These are phyloP conservation scores for Exophiala sideris DNA, from an alignment of 2,329 filamentous ascomycete species.

Conservation along the genomic window DNA sequence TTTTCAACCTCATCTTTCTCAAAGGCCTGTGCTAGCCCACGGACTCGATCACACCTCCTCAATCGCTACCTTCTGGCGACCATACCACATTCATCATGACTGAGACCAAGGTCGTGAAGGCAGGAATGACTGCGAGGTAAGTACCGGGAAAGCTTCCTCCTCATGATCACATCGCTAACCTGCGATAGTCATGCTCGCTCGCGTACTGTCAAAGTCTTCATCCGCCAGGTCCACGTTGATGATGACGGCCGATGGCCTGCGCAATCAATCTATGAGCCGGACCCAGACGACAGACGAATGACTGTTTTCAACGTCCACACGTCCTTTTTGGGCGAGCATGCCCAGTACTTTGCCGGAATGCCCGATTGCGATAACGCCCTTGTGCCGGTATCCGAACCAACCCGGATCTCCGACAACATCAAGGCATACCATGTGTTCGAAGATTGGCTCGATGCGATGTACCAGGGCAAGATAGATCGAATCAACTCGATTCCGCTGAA, in stretches of 20 bases:
- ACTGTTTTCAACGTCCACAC: constrained; percentile 18
- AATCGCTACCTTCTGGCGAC: too few species aligned
- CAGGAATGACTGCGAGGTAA: background rate
- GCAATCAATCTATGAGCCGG: too few species aligned
- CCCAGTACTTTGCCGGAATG: constrained; percentile 10
- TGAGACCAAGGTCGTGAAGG: background rate
- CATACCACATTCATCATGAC: too few species aligned
- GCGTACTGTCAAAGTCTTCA: constrained; percentile 11
- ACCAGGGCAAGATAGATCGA: background rate
- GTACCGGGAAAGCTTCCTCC: background rate
- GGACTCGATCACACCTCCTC: too few species aligned
- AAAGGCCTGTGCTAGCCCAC: too few species aligned
- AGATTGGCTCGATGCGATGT: constrained; percentile 9
- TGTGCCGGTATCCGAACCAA: background rate
- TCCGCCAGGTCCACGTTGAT: constrained; percentile 3
- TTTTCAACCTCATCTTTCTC: too few species aligned
- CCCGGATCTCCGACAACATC: background rate
- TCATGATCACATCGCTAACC: background rate
- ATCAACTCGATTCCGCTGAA: background rate
- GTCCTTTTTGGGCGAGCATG: constrained; percentile 9
- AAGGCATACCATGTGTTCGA: constrained; percentile 1
- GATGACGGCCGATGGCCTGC: background rate
- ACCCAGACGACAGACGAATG: background rate
- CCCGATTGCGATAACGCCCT: constrained; percentile 2
- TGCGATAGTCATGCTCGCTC: constrained; percentile 9